Evolutionary conservation across 495 filamentous ascomycete genomes (phyloP).

Genomic region (Penicillium riverlandense): DNA sequence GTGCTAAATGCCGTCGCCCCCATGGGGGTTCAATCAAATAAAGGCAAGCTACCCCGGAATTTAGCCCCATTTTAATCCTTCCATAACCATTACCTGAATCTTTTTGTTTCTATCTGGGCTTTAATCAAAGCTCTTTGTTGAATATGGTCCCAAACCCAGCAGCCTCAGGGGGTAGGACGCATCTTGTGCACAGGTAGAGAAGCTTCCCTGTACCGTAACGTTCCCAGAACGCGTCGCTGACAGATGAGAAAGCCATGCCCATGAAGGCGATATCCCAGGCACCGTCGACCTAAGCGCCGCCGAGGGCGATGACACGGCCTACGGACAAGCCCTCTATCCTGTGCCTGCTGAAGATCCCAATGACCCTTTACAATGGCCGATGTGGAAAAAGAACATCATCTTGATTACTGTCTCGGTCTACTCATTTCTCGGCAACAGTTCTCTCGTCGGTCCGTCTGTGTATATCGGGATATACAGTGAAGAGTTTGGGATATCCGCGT

Average conservation of each 20-base stretch:
- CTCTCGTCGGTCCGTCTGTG: constrained; percentile 50
- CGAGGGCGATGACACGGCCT: constrained; percentile 56
- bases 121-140: too few species aligned
- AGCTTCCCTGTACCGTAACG: too few species aligned
- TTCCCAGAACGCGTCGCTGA: not conserved
- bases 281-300: constrained; percentile 47
- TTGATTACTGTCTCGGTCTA: constrained; percentile 51
- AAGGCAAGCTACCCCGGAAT: too few species aligned
- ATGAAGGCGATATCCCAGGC: constrained; percentile 50
- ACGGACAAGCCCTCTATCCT: constrained; percentile 56
- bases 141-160: too few species aligned
- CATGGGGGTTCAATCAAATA: too few species aligned
- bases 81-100: too few species aligned
- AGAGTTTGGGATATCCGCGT: constrained; percentile 44
- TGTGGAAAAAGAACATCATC: constrained; percentile 53
- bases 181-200: constrained; percentile 7
- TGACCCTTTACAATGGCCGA: constrained; percentile 57
- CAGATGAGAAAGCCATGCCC: constrained; percentile 39
- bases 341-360: constrained; percentile 58
- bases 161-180: not conserved
- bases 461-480: constrained; percentile 52
- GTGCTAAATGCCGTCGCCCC: too few species aligned
- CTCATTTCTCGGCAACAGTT: constrained; percentile 54
- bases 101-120: too few species aligned
- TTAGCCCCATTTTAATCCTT: too few species aligned